Percentiles rank a stretch among this genome's conserved stretches.
These are phyloP conservation scores for Marvania coccoides DNA, from an alignment of 139 green algal genomes.

Conservation along the genomic window DNA sequence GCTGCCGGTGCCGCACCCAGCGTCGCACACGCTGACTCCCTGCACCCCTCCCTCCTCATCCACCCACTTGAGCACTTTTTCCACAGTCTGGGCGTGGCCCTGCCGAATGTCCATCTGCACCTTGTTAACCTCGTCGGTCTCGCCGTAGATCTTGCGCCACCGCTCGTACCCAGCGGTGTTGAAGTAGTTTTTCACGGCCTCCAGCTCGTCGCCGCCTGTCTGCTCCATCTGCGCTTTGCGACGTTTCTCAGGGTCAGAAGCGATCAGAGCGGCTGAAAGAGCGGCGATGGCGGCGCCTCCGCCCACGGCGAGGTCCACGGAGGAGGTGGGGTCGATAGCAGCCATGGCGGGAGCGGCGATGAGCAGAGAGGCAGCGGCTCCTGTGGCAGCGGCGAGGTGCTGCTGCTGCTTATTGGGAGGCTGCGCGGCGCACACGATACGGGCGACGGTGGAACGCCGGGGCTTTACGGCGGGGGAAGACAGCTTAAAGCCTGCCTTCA, in stretches of 20 bases:
- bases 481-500: too few species aligned
- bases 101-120: slow-evolving; percentile 93
- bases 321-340: slow-evolving; percentile 7
- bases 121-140: slow-evolving; percentile 98
- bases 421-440: not conserved
- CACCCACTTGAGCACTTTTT: slow-evolving; percentile 93
- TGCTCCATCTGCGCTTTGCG: slow-evolving; percentile 60
- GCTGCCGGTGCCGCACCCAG: slow-evolving; percentile 88
- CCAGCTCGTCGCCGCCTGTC: slow-evolving; percentile 83
- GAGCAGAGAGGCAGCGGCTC: not conserved
- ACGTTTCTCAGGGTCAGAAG: slow-evolving; percentile 74
- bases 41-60: slow-evolving; percentile 66
- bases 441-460: not conserved
- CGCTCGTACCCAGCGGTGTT: slow-evolving; percentile 88
- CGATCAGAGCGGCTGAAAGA: slow-evolving; percentile 58
- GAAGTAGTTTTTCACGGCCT: slow-evolving; percentile 95
- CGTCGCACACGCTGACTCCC: slow-evolving; percentile 77
- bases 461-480: too few species aligned
- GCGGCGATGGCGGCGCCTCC: slow-evolving; percentile 59
- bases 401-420: not conserved
- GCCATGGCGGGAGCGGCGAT: not conserved
- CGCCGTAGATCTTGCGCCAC: slow-evolving; percentile 98
- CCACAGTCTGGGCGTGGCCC: slow-evolving; percentile 92
- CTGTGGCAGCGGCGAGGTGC: not conserved
- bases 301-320: slow-evolving; percentile 45